Conservation (phyloP, 208 protist genomes). For the Leishmania gerbilli region DNA sequence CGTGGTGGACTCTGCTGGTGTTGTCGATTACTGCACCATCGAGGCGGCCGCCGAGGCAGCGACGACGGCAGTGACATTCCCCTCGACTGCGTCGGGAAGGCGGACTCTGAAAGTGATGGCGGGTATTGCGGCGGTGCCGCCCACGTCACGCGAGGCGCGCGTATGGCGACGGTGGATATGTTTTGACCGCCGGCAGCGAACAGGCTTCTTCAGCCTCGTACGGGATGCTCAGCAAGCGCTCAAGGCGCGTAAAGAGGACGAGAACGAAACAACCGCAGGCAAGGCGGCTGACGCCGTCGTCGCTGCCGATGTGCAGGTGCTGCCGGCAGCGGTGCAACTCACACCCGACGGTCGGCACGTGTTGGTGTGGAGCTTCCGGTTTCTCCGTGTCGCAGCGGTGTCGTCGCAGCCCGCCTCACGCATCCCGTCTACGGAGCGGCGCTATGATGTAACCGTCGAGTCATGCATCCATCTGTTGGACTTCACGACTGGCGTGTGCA, state of each 20-base stretch:
- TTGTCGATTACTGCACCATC: slow-evolving; percentile 69
- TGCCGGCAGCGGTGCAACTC: slow-evolving; percentile 45
- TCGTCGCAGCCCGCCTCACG: slow-evolving; percentile 10
- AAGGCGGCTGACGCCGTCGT: neutral
- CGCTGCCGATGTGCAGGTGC: slow-evolving; percentile 22
- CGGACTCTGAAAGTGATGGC: slow-evolving; percentile 52
- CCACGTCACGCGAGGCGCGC: slow-evolving; percentile 36
- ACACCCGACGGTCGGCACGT: slow-evolving; percentile 49
- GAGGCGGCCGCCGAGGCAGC: slow-evolving; percentile 7
- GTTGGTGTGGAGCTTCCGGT: slow-evolving; percentile 41
- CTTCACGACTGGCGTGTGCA: slow-evolving; percentile 40
- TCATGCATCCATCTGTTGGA: slow-evolving; percentile 51
- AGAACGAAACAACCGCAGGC: neutral
- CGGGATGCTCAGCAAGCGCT: slow-evolving; percentile 38
- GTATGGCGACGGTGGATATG: slow-evolving; percentile 51
- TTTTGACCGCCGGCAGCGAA: slow-evolving; percentile 60
- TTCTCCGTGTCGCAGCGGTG: slow-evolving; percentile 5
- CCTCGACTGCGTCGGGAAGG: neutral
- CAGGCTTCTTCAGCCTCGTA: slow-evolving; percentile 63
- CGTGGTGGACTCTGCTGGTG: slow-evolving; percentile 51
- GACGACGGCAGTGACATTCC: neutral
- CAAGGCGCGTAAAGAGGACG: neutral
- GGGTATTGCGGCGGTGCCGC: slow-evolving; percentile 35
- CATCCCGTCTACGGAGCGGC: slow-evolving; percentile 27
- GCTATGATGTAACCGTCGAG: slow-evolving; percentile 17